These are phyloP conservation scores for Myrica gale DNA, from an alignment of 306 rosid genomes.

Conservation along the genomic window DNA sequence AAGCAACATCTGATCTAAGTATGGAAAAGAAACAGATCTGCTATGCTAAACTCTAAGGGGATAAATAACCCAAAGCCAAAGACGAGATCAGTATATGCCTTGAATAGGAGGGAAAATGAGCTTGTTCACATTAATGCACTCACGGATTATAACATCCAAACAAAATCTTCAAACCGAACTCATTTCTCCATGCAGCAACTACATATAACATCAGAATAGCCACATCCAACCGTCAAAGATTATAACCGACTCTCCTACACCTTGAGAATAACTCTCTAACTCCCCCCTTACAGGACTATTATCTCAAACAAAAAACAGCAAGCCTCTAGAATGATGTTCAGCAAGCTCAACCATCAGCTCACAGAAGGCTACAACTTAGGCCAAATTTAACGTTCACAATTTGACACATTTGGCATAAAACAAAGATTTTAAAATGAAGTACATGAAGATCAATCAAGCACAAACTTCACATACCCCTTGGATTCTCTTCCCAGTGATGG, in stretches of 20 bases:
- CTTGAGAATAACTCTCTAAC: background rate
- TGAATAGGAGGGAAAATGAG: background rate
- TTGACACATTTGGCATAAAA: background rate
- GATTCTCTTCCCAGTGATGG: conserved; percentile 91
- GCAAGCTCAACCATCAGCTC: no score
- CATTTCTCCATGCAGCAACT: background rate
- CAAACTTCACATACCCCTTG: conserved; percentile 61
- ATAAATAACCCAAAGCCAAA: background rate
- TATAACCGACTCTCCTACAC: background rate
- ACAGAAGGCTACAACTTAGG: background rate
- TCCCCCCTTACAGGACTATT: background rate
- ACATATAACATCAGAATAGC: background rate
- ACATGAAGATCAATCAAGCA: background rate
- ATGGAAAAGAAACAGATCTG: background rate
- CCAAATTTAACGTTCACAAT: background rate
- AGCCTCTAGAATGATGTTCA: background rate
- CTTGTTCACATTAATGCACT: background rate
- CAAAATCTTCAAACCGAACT: background rate
- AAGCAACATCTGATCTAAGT: background rate
- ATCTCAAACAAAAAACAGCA: background rate
- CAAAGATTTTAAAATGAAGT: background rate
- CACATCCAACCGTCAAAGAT: background rate
- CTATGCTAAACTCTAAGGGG: background rate
- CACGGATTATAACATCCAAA: background rate
- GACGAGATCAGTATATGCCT: no score